A percentile compares a stretch with the other conserved stretches of the same genome.
phyloP scores from a whole-genome alignment of 2,329 filamentous ascomycete genomes.

The Pestalotiopsis sp. region DNA sequence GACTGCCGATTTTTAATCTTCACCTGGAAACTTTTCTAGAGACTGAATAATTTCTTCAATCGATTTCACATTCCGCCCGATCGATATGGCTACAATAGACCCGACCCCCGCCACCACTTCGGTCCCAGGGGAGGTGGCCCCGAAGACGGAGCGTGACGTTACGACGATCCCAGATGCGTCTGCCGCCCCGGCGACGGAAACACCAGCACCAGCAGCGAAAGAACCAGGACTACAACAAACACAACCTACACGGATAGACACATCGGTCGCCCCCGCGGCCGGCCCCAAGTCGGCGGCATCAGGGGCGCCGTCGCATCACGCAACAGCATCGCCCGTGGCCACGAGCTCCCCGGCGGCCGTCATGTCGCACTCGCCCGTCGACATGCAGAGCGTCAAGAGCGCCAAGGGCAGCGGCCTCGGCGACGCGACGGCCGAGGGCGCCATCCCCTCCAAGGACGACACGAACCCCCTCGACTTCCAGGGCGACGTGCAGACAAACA shows the following conservation, averaged over 20 bases:
- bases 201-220: background rate
- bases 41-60: background rate
- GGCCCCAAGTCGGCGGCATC: background rate
- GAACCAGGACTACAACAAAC: no score
- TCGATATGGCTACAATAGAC: background rate
- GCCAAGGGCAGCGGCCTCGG: conserved; percentile 10
- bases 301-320: background rate
- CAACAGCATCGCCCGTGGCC: background rate
- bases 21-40: background rate
- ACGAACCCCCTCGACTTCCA: conserved; percentile 54
- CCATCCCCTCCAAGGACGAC: conserved; percentile 25
- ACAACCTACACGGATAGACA: background rate
- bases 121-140: background rate
- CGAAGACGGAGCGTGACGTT: background rate
- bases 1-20: background rate
- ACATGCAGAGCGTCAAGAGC: conserved; percentile 5
- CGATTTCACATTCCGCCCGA: background rate
- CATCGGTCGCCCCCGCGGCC: background rate
- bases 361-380: background rate
- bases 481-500: conserved; percentile 56
- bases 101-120: background rate
- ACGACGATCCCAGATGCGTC: background rate
- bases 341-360: background rate
- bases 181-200: background rate
- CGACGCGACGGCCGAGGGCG: background rate